Evolutionary conservation across 1,284 basidiomycete genomes (phyloP).

Genomic region (Heterobasidion occidentale): DNA sequence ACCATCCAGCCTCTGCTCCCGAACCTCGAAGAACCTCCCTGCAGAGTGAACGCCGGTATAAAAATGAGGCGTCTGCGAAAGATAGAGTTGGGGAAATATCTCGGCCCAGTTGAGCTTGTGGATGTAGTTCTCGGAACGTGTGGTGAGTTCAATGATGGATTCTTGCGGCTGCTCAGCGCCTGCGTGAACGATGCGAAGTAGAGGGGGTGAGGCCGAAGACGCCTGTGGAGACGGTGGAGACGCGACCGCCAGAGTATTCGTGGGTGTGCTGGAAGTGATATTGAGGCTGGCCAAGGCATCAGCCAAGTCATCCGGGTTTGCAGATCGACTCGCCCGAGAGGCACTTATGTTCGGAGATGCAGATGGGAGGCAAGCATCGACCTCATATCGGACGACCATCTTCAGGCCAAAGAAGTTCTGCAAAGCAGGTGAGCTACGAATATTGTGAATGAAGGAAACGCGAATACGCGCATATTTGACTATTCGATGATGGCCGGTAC

Average conservation of each 20-base stretch:
- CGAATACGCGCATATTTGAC: constrained; percentile 4
- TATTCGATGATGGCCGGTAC: constrained; percentile 6
- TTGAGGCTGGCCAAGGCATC: constrained; percentile 21
- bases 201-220: no score
- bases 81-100: constrained; percentile 29
- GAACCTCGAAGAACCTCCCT: constrained; percentile 20
- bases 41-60: constrained; percentile 26
- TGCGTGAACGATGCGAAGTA: constrained; percentile 10
- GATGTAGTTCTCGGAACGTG: constrained; percentile 18
- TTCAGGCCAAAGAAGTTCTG: constrained; percentile 21
- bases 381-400: constrained; percentile 24
- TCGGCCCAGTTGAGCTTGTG: constrained; percentile 27
- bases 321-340: neutral
- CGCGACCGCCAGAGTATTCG: no score
- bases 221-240: no score
- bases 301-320: constrained; percentile 22
- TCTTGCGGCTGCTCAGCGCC: constrained; percentile 24
- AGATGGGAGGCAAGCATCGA: constrained; percentile 20
- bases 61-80: constrained; percentile 30
- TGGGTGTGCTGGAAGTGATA: constrained; percentile 9
- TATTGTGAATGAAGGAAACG: neutral
- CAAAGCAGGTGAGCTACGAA: neutral
- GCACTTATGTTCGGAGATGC: neutral
- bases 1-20: neutral
- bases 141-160: constrained; percentile 31